Base-by-base conservation (phyloP, 1,284 basidiomycete genomes). In the Hemileia vastatrix region DNA sequence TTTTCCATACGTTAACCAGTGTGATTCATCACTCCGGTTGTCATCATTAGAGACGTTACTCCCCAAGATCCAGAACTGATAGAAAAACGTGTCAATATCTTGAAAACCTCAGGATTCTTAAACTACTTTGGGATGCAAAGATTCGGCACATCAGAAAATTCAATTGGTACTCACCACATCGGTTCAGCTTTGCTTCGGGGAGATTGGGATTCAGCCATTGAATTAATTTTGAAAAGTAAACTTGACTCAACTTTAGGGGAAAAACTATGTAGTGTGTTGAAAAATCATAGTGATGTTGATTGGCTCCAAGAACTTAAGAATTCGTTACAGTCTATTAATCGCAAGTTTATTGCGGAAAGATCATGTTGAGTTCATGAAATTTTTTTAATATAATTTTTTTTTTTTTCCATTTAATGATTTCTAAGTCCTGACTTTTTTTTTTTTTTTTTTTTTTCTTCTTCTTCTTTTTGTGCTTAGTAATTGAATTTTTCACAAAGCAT, bases 111-210 rank as follows among this genome's bases (percentile, higher is more conserved):
- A 59, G 95, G 95, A 0, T 97, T 97, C 77, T 88, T 99, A 76
- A 99, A 99, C 76, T 99, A 96, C 74, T 99, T 95, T 74, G 60
- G 92, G 44, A 96, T 98, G 94, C 95, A 99, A 75, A 86, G 95
- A 15, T 99, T 99, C 77, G 95, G 95, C 32, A 98, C 94, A 0
- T 91, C 94, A 5, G n/a, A n/a, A n/a, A n/a, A n/a, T n/a, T 85
- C 90, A 9, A 86, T 98, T 27, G 91, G 94, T 1, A 97, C 95
- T 0, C 94, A 99, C 72, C 81, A 86, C 2, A 92, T 97, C 59
- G 95, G 95, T 5, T 81, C 97, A 13, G 86, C 90, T 2, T 80
- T 99, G 36, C 81, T 99, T 18, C 84, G 84, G 70, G 86, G 85
- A 3, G 86, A 96, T 70, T 99, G 91, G 91, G 84, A 87, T 36